Evolutionary conservation across 139 green algal species (phyloP), one percentile per base, ranked within the genome.

Genomic region (Diplosphaera chodatii): DNA sequence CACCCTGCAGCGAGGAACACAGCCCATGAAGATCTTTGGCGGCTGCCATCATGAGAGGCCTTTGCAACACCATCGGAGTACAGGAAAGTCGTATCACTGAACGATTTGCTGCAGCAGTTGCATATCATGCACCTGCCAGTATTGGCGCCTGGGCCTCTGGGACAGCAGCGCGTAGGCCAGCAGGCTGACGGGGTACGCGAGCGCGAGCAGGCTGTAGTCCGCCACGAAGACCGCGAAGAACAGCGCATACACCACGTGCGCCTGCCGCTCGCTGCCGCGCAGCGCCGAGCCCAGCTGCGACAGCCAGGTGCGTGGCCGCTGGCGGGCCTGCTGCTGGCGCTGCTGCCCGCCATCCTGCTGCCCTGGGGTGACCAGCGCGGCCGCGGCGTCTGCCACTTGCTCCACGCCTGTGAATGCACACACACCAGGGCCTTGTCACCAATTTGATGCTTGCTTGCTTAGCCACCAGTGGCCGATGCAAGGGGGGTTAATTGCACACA

Each of bases 101-200:
- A n/a, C n/a, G n/a, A n/a, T n/a, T n/a, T n/a, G n/a, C n/a, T n/a
- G n/a, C n/a, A n/a, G n/a, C 8, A 15, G 20, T 15, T 66, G 40
- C n/a, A 70, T 21, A 59, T 59, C 67, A 23, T 71, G 28, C n/a
- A 81, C 80, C 74, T 82, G 77, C 88, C 88, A 93, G 70, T 85
- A 93, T 5, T 27, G 22, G 16, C 64, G 68, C 3, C 67, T 62
- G 34, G 82, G 81, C 3, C 48, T 40, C 8, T 75, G 41, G 3
- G 80, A 63, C 56, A 91, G 76, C 68, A 92, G 72, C 1, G 82
- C 74, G 76, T 91, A 88, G 37, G 77, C 18, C 18, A 87, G 76
- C 67, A 88, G 74, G 4, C 72, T 76, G 5, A 82, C 40, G 30
- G 76, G 82, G 64, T 86, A 77, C 30, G 82, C 67, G 29, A 85